Percentiles rank a stretch among this genome's conserved stretches.
Evolutionary conservation across 1,284 basidiomycete genomes (phyloP).

Genomic region (Tilletia caries): DNA sequence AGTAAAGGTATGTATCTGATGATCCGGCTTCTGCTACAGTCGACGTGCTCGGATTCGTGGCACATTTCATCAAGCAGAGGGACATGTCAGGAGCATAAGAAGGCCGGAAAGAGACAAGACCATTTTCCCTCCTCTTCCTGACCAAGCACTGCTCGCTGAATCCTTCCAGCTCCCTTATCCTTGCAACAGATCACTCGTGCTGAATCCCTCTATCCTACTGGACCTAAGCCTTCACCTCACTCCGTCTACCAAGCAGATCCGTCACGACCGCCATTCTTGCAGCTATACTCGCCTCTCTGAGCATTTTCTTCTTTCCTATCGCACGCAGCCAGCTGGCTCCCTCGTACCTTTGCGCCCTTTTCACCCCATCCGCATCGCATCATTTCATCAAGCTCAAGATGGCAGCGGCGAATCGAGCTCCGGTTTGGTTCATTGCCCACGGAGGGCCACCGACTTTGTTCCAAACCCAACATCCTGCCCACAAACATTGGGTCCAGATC

Average conservation of each 20-base stretch:
- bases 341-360: neutral
- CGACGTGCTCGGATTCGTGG: too few relatives aligned
- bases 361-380: neutral
- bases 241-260: neutral
- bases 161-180: too few relatives aligned
- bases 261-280: neutral
- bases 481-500: conserved; percentile 55
- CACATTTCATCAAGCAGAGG: too few relatives aligned
- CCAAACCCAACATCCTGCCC: conserved; percentile 50
- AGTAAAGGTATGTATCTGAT: too few relatives aligned
- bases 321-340: neutral
- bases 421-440: conserved; percentile 37
- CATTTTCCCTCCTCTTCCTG: too few relatives aligned
- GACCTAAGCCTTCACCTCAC: neutral
- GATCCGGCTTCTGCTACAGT: too few relatives aligned
- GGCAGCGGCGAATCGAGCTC: conserved; percentile 20
- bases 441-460: conserved; percentile 57
- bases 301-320: neutral
- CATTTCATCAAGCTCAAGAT: neutral
- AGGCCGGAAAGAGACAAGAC: too few relatives aligned
- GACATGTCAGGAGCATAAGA: too few relatives aligned
- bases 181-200: too few relatives aligned
- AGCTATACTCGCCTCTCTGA: neutral
- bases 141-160: too few relatives aligned
- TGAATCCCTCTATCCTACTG: too few relatives aligned